Percentiles rank a stretch among this genome's conserved stretches.
These are phyloP conservation scores for Calcarisporium arbuscula DNA, from an alignment of 2,329 filamentous ascomycete genomes.

Conservation along the genomic window DNA sequence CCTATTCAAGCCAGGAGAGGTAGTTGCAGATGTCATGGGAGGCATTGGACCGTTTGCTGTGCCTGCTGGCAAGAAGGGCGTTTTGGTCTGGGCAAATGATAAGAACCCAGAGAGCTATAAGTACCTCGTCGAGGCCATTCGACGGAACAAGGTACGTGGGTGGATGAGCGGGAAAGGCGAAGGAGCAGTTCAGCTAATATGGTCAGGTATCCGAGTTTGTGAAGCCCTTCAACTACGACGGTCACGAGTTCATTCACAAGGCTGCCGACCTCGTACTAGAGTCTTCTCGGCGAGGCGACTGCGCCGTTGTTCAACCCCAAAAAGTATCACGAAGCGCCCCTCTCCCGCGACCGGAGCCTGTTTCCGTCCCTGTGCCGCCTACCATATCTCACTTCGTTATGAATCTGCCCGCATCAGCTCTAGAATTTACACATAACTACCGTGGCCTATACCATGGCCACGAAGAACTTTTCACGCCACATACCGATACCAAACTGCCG, in stretches of 20 bases:
- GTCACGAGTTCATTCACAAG: constrained; percentile 68
- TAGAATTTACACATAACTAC: constrained; percentile 65
- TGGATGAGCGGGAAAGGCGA: not conserved
- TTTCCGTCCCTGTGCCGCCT: constrained; percentile 53
- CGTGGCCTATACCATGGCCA: constrained; percentile 72
- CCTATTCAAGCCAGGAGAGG: constrained; percentile 75
- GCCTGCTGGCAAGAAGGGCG: constrained; percentile 80
- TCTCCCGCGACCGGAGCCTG: constrained; percentile 27
- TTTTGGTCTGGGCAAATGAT: constrained; percentile 96
- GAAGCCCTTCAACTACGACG: constrained; percentile 74
- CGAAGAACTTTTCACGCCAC: constrained; percentile 57
- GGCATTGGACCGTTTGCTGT: constrained; percentile 94
- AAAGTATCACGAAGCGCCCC: constrained; percentile 32
- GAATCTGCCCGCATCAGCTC: constrained; percentile 89
- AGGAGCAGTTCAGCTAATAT: constrained; percentile 8
- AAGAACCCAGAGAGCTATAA: constrained; percentile 85
- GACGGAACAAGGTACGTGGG: constrained; percentile 66
- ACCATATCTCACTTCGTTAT: constrained; percentile 93
- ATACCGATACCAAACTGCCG: constrained; percentile 58
- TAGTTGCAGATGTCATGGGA: constrained; percentile 94
- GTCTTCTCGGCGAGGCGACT: constrained; percentile 44
- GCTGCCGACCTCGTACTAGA: constrained; percentile 56
- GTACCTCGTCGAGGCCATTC: constrained; percentile 63
- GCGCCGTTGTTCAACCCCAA: constrained; percentile 43
- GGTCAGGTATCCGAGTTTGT: constrained; percentile 60